Conservation (phyloP, 768 basidiomycete species). For the Tricholoma bakamatsutake region DNA sequence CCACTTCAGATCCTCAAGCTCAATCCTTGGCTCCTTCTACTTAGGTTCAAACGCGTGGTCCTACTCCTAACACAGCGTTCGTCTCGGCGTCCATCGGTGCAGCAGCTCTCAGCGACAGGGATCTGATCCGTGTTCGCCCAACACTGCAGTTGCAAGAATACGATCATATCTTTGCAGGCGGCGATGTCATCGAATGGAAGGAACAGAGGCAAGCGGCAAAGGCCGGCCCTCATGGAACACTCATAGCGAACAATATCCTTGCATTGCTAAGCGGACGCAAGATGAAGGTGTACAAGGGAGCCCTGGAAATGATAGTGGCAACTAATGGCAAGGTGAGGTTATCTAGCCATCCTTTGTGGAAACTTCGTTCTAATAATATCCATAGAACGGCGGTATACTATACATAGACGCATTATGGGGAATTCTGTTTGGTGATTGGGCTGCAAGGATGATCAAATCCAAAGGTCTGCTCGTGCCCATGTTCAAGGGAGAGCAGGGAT, state of each 20-base stretch:
- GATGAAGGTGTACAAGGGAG: conserved; percentile 40
- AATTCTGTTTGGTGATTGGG: conserved; percentile 40
- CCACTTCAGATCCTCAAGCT: not conserved
- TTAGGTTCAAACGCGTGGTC: conserved; percentile 38
- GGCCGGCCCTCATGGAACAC: conserved; percentile 33
- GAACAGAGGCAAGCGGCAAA: conserved; percentile 61
- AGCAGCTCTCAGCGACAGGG: conserved; percentile 31
- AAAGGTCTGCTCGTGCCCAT: conserved; percentile 19
- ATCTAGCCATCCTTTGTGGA: not conserved
- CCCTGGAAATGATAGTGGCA: conserved; percentile 48
- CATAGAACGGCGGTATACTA: conserved; percentile 34
- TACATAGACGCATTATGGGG: conserved; percentile 45
- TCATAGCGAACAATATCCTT: conserved; percentile 47
- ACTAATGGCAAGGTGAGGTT: conserved; percentile 50
- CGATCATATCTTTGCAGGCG: conserved; percentile 56
- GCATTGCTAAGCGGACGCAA: conserved; percentile 31
- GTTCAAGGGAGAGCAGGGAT: conserved; percentile 15
- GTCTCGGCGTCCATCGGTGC: conserved; percentile 34
- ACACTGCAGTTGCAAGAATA: conserved; percentile 51
- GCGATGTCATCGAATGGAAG: conserved; percentile 59
- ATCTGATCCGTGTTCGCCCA: conserved; percentile 44
- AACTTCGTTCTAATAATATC: no score
- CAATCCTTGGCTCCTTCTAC: not conserved
- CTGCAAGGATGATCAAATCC: conserved; percentile 36
- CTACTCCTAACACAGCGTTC: conserved; percentile 48